Percentiles rank a stretch among this genome's conserved stretches.
Evolutionary conservation across 2,329 filamentous ascomycete genomes (phyloP).

Genomic region (Aspergillus texensis): DNA sequence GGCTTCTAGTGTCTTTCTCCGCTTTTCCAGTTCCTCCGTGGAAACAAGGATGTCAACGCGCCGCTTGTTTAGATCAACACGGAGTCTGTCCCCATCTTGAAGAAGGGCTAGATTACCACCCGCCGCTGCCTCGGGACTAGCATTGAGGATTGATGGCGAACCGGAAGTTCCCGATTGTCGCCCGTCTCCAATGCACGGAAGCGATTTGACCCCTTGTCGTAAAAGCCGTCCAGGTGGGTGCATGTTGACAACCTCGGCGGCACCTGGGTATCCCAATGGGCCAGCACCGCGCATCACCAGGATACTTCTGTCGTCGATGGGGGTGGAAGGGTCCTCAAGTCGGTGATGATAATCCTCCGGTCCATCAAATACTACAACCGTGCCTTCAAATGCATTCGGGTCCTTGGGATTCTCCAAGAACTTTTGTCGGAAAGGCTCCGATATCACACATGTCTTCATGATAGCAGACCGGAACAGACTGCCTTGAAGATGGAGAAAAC

Average conservation of each 20-base stretch:
- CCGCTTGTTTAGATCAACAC: slow-evolving; percentile 54
- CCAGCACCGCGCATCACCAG: slow-evolving; percentile 55
- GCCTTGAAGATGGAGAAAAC: slow-evolving; percentile 54
- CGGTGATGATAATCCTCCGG: slow-evolving; percentile 52
- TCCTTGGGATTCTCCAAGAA: slow-evolving; percentile 51
- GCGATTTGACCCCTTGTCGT: slow-evolving; percentile 48
- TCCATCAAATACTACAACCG: slow-evolving; percentile 54
- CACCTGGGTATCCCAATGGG: slow-evolving; percentile 54
- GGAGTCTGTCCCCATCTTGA: slow-evolving; percentile 52
- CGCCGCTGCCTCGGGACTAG: slow-evolving; percentile 57
- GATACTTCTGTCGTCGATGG: slow-evolving; percentile 48
- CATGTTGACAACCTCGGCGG: slow-evolving; percentile 58
- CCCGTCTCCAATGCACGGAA: slow-evolving; percentile 58
- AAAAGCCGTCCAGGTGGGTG: slow-evolving; percentile 51
- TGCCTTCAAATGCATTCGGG: slow-evolving; percentile 52
- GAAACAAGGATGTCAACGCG: slow-evolving; percentile 53
- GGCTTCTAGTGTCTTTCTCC: slow-evolving; percentile 42
- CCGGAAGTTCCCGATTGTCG: slow-evolving; percentile 59
- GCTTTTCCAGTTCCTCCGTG: slow-evolving; percentile 44
- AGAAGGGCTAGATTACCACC: slow-evolving; percentile 58
- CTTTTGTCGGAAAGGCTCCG: slow-evolving; percentile 46
- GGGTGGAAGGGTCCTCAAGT: slow-evolving; percentile 44
- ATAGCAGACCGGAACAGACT: slow-evolving; percentile 56
- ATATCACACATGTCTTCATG: slow-evolving; percentile 58
- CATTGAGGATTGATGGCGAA: slow-evolving; percentile 59